Base-by-base conservation (phyloP, 129 eudicot genomes). In the Flaveria robusta region DNA sequence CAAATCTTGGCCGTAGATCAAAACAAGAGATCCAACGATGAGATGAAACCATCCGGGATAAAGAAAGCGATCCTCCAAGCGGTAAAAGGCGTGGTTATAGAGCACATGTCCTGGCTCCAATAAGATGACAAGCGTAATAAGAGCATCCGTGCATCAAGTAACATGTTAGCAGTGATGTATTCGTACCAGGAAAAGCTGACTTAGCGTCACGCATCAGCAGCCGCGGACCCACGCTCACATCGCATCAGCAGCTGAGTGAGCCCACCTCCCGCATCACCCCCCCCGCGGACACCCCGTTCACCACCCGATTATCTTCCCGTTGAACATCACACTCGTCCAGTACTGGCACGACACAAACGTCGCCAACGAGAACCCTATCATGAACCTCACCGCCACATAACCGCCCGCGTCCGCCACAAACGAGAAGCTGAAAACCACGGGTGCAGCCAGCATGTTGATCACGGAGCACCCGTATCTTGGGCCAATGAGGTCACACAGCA, bases 271-370 rank as follows among this genome's bases (percentile, higher is more conserved):
- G 77, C 20, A 15, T 85, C 83, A 14, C 86, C 86, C 89, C 89
- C 23, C 89, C 89, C 0, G 86, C 89, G 0, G 89, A 81, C 52
- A 81, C 63, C 72, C 86, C 89, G 16, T 82, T 85, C n/a, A 82
- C 89, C 22, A 77, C 66, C 89, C 89, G 3, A 82, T 82, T 16
- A 85, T 79, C 67, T 76, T 74, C 27, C 86, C 86, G 5, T 72
- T 82, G 41, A 85, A 85, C 89, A 85, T 85, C 52, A 82, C 79
- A 66, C 89, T 85, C 74, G 82, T 85, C 89, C 86, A 85, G 18
- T 43, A 84, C 51, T 80, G 87, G 59, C 84, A 79, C 12, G 87
- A 75, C 68, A 83, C 87, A 20, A 79, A 83, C 15, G 83, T 83
- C 2, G 83, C 86, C 39, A 83, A 64, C 0, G 86, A 72, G 80